Percentiles rank a stretch among this genome's conserved stretches.
phyloP scores from a whole-genome alignment of 2,329 filamentous ascomycete genomes.

The Gnomoniopsis sp. region DNA sequence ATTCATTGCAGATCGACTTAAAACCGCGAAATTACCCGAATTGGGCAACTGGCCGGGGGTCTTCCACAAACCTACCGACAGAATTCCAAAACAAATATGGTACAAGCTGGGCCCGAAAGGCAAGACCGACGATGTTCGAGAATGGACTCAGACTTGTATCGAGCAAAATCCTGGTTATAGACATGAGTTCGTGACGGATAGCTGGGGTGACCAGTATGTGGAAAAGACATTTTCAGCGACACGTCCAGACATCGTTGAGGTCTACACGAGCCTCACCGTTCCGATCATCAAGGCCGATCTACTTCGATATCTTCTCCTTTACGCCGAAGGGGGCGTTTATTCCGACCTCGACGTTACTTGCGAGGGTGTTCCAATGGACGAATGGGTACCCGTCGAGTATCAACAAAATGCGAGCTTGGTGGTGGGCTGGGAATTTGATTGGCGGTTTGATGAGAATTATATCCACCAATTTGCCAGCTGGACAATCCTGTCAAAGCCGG shows the following conservation, averaged over 20 bases:
- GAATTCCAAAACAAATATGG: slow-evolving; percentile 28
- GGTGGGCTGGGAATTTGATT: slow-evolving; percentile 28
- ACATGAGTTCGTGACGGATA: slow-evolving; percentile 26
- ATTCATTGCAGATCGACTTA: neutral
- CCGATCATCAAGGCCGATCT: slow-evolving; percentile 59
- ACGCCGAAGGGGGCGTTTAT: slow-evolving; percentile 75
- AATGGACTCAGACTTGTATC: slow-evolving; percentile 31
- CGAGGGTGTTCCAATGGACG: slow-evolving; percentile 28
- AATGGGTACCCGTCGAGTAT: slow-evolving; percentile 30
- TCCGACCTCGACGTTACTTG: slow-evolving; percentile 44
- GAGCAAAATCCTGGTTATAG: slow-evolving; percentile 25
- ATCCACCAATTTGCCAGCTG: slow-evolving; percentile 19
- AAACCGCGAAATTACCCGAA: neutral
- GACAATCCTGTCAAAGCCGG: slow-evolving; percentile 19
- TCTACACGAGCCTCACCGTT: slow-evolving; percentile 22
- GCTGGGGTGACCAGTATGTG: slow-evolving; percentile 43
- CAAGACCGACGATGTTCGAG: slow-evolving; percentile 25
- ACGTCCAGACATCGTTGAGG: slow-evolving; percentile 23
- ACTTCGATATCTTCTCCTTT: slow-evolving; percentile 67
- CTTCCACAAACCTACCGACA: neutral
- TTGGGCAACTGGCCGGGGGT: neutral
- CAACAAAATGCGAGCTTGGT: slow-evolving; percentile 17
- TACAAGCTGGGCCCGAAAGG: slow-evolving; percentile 36
- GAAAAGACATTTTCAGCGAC: slow-evolving; percentile 51
- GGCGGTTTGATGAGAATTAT: slow-evolving; percentile 16